Base-by-base conservation (phyloP, 139 green algal species). In the Coccomyxa sp. region DNA sequence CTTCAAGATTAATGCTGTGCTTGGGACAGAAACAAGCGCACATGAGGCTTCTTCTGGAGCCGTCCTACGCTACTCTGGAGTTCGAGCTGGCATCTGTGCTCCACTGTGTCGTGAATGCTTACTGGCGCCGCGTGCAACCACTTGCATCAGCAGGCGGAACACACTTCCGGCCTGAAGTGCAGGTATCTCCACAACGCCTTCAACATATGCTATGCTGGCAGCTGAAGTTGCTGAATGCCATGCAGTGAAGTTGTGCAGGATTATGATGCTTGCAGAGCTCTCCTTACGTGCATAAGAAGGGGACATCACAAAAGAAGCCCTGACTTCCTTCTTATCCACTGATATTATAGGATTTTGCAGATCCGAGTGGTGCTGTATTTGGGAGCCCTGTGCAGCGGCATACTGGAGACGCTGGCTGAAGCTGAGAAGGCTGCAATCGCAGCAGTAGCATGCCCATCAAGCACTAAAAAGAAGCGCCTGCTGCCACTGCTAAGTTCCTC, bases 361-460 rank as follows among this genome's bases (percentile, higher is more conserved):
- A 21, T 82, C 28, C n/a, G 79, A 3, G 30, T n/a, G 16, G 13
- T 82, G 27, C 31, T 77, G 15, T 82, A 77, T 38, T 27, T 82
- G 13, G 82, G 78, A 38, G 27, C 58, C 11, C 66, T 88, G 12
- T 83, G 81, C n/a, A 82, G 77, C 79, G 76, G 82, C 85, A 80
- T 88, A 59, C 83, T 88, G 31, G 79, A 85, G 38, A 23, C 79
- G 58, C 63, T 82, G 21, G 79, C 59, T 15, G 27, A 77, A 25
- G 71, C 59, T 60, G 79, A 80, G 16, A 78, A 38, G 74, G 74
- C 74, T 31, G 74, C 74, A 21, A 28, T 78, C 15, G 74, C 74
- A 78, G 27, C 74, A 28, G 23, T 38, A 30, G 67, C 67, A 51
- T 51, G 38, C 7, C 38, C 38, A 51, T 11, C 38, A 51, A 51